phyloP scores from a whole-genome alignment of 1,284 basidiomycete genomes.

The Trametes pubescens region DNA sequence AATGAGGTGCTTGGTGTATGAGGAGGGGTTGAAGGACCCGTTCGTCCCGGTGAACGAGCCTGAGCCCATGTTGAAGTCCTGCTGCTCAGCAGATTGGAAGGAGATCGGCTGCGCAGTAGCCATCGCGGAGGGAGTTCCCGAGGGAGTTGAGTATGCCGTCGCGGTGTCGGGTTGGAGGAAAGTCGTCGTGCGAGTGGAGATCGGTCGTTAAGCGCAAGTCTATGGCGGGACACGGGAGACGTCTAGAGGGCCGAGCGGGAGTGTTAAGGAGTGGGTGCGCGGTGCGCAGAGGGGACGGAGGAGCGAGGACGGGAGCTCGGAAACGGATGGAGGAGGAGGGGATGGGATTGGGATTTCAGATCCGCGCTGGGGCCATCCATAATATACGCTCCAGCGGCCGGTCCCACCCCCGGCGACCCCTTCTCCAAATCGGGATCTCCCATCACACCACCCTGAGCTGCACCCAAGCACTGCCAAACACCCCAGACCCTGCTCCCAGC shows the following conservation, averaged over 20 bases:
- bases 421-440: conserved; percentile 8
- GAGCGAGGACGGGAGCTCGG: not conserved
- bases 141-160: not conserved
- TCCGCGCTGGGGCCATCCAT: conserved; percentile 28
- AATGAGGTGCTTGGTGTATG: conserved; percentile 70
- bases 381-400: conserved; percentile 31
- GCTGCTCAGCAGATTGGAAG: conserved; percentile 38
- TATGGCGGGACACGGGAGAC: conserved; percentile 8
- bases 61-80: conserved; percentile 50
- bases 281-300: conserved; percentile 4
- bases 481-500: conserved; percentile 4
- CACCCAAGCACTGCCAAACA: conserved; percentile 18
- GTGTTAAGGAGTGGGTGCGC: conserved; percentile 4
- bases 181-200: conserved; percentile 20
- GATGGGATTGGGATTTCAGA: conserved; percentile 29
- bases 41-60: conserved; percentile 58
- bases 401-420: conserved; percentile 18
- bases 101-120: conserved; percentile 64
- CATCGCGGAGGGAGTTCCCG: conserved; percentile 37
- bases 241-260: conserved; percentile 16
- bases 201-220: conserved; percentile 23
- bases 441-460: conserved; percentile 11
- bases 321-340: conserved; percentile 11
- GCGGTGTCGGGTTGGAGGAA: not conserved
- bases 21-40: conserved; percentile 65